A percentile compares a stretch with the other conserved stretches of the same genome.
Conservation (phyloP, 768 basidiomycete genomes). For the Phanerochaete sordida region DNA sequence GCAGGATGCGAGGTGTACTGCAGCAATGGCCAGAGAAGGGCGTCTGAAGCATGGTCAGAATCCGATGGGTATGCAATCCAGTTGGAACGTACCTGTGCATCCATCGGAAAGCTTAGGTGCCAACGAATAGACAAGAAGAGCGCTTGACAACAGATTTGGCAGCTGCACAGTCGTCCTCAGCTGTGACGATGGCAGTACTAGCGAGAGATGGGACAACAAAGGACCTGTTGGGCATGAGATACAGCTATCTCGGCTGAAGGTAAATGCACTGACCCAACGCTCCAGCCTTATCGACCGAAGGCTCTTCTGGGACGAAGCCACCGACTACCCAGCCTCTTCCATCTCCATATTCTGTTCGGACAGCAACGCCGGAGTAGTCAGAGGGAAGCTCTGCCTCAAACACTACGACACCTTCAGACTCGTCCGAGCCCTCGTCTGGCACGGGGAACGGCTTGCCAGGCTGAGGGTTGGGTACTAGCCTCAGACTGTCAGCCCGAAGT, state of each 20-base stretch:
- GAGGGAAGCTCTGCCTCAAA: constrained; percentile 48
- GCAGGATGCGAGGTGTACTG: constrained; percentile 52
- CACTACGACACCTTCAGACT: constrained; percentile 69
- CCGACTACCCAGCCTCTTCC: constrained; percentile 62
- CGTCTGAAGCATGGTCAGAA: constrained; percentile 32
- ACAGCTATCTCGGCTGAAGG: neutral
- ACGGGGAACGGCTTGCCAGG: constrained; percentile 56
- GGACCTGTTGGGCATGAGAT: neutral
- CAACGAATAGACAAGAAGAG: constrained; percentile 55
- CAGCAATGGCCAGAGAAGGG: constrained; percentile 62
- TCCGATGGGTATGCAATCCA: neutral
- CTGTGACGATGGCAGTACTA: constrained; percentile 10
- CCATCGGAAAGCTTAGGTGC: neutral
- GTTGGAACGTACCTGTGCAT: constrained; percentile 1
- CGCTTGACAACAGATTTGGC: constrained; percentile 54
- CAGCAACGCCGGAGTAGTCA: constrained; percentile 43
- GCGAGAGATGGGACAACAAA: constrained; percentile 6
- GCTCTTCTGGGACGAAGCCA: constrained; percentile 38
- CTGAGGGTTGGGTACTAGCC: constrained; percentile 60
- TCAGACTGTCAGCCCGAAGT: constrained; percentile 43
- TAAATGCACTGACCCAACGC: constrained; percentile 40
- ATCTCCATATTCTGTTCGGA: constrained; percentile 47
- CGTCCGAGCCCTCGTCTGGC: constrained; percentile 65
- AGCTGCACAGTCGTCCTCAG: constrained; percentile 42
- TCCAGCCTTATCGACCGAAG: constrained; percentile 29